phyloP scores from a whole-genome alignment of 345 rosid species.

The Combretum micranthum region DNA sequence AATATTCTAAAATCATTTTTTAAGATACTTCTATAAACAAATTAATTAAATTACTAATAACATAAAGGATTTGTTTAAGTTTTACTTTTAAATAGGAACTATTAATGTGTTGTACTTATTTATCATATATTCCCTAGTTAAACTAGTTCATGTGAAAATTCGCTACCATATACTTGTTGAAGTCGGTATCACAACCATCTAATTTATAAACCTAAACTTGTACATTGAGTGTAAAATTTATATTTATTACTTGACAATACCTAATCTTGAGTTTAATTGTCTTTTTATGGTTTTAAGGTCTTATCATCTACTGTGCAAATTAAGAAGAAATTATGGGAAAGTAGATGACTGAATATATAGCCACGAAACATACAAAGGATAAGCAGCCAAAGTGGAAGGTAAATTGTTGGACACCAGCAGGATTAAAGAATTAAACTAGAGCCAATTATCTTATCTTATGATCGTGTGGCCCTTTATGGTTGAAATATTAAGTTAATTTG shows the following conservation, averaged over 20 bases:
- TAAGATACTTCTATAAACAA: no score
- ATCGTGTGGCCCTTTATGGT: not conserved
- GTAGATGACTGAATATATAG: not conserved
- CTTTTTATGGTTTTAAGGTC: no score
- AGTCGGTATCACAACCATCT: no score
- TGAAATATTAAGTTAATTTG: not conserved
- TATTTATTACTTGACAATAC: no score
- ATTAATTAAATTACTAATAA: no score
- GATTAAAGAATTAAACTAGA: not conserved
- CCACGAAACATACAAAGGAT: slow-evolving; percentile 5
- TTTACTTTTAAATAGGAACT: no score
- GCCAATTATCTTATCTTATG: not conserved
- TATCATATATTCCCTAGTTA: not conserved
- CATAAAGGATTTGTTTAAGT: no score
- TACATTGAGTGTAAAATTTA: no score
- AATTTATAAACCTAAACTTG: no score
- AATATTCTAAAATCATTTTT: no score
- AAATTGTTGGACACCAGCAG: slow-evolving; percentile 21
- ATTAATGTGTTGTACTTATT: not conserved
- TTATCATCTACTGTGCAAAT: slow-evolving; percentile 10
- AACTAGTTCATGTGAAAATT: slow-evolving; percentile 1
- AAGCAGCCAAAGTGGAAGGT: slow-evolving; percentile 40
- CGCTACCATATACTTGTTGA: no score
- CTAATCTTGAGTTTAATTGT: slow-evolving; percentile 11
- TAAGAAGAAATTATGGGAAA: slow-evolving; percentile 1